Conservation (phyloP, 208 protist genomes). For the Leishmania turanica region DNA sequence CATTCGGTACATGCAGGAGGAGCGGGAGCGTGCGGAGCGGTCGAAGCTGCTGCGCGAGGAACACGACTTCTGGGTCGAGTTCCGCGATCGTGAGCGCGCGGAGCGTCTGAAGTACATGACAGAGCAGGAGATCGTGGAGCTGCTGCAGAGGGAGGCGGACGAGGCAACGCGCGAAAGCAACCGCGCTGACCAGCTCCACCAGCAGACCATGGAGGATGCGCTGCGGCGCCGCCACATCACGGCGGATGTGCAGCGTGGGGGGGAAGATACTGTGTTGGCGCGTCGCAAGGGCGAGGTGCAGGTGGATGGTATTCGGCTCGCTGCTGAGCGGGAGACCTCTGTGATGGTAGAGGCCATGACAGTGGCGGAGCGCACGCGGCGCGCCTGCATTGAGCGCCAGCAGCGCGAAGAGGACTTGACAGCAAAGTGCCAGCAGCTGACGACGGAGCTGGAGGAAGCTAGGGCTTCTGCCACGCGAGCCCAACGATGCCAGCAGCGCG, state of each 20-base stretch:
- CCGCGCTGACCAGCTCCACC: constrained; percentile 38
- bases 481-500: constrained; percentile 20
- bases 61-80: constrained; percentile 73
- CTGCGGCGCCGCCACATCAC: constrained; percentile 35
- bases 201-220: constrained; percentile 43
- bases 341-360: constrained; percentile 32
- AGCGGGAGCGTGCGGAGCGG: constrained; percentile 72
- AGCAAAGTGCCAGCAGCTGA: constrained; percentile 33
- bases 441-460: constrained; percentile 37
- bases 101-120: constrained; percentile 80
- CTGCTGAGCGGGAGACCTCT: constrained; percentile 27
- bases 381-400: constrained; percentile 23
- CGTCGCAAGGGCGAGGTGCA: constrained; percentile 29
- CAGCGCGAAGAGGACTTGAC: constrained; percentile 35
- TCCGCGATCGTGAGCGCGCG: constrained; percentile 63
- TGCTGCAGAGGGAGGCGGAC: constrained; percentile 64
- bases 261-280: constrained; percentile 30
- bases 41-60: constrained; percentile 71
- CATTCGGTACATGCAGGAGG: constrained; percentile 85
- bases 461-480: constrained; percentile 37
- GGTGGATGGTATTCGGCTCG: constrained; percentile 19
- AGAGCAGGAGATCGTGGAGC: constrained; percentile 66
- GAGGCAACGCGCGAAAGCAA: constrained; percentile 48
- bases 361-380: constrained; percentile 22
- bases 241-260: constrained; percentile 27